Percentiles rank a stretch among this genome's conserved stretches.
Conservation (phyloP, 768 basidiomycete genomes). For the Mycena rebaudengoi region DNA sequence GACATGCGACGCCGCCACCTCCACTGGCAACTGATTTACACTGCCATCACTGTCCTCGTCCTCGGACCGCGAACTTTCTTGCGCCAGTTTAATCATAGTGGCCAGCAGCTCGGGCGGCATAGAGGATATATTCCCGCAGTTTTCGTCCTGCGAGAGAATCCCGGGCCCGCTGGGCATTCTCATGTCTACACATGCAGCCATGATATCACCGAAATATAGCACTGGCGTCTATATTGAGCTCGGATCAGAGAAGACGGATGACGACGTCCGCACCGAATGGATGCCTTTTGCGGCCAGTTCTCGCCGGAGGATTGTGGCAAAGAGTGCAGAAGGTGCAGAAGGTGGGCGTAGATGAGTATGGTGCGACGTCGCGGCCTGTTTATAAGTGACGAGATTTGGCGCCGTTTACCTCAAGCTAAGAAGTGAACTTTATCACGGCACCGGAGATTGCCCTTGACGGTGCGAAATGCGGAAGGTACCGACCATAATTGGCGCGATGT, state of each 20-base stretch:
- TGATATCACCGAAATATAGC: too few relatives aligned
- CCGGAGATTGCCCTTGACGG: constrained; percentile 2
- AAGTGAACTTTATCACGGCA: constrained; percentile 4
- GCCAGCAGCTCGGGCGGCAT: constrained; percentile 18
- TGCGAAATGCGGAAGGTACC: constrained; percentile 3
- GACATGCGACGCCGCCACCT: constrained; percentile 22
- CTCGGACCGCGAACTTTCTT: background rate
- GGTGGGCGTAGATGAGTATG: background rate
- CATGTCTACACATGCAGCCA: too few relatives aligned
- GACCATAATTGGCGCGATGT: constrained; percentile 10
- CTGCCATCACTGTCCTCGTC: constrained; percentile 1
- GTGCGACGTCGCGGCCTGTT: background rate
- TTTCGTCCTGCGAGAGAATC: background rate
- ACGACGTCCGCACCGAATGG: too few relatives aligned
- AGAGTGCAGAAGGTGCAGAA: background rate
- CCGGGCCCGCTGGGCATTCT: background rate
- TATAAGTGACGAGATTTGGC: constrained; percentile 9
- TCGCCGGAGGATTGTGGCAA: background rate
- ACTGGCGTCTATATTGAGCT: too few relatives aligned
- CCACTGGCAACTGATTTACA: background rate
- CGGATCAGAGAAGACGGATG: too few relatives aligned
- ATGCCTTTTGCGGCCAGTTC: too few relatives aligned
- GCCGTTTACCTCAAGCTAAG: constrained; percentile 14
- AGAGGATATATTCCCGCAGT: constrained; percentile 5
- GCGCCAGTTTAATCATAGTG: constrained; percentile 8